Evolutionary conservation across 352 stramenopile species (phyloP), one percentile per base, ranked within the genome.

Genomic region (Halophytophthora batemanensis): DNA sequence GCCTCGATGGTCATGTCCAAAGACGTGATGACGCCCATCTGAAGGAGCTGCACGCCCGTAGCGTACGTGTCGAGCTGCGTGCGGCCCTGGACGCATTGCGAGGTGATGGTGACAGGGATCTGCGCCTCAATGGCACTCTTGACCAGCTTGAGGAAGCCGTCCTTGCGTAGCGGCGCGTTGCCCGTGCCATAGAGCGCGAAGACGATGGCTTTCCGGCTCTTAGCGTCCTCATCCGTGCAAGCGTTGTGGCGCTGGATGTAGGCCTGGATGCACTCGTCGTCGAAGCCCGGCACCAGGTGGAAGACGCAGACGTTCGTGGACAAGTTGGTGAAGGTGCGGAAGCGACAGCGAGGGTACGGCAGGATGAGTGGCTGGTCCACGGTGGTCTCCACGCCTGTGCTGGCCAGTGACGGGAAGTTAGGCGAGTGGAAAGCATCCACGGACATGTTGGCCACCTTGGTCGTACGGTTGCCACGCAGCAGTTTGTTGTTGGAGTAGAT

Each of bases 1-100:
- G 93, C 93, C 70, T 99, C 96, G 31, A 98, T 87, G 15, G 96
- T 98, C 95, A 98, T 98, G 67, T 98, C 95, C 29, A 88, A 76
- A 13, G 86, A 95, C 33, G 82, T 96, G 47, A 99, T 92, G n/a
- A 98, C 96, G 29, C 96, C 95, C 58, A 93, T 90, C 7, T 86
- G 69, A 7, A 93, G 65, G 50, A 98, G 64, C 22, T 88, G 83
- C 18, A 91, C 63, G 23, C 95, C 96, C 7, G 94, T 96, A 1
- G 92, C 92, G 64, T 98, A 99, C 55, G 93, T 85, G 46, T 95
- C 86, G 19, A 98, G 63, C 56, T 96, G 80, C 18, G 97, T 97
- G 41, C 82, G 75, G 19, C 96, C 96, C 48, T 92, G 90, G 15
- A 93, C 73, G 61, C 96, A 99, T 69, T 99, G 96, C 33, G 91